These are phyloP conservation scores for Sclerotinia glacialis DNA, from an alignment of 2,329 filamentous ascomycete species.

Conservation along the genomic window DNA sequence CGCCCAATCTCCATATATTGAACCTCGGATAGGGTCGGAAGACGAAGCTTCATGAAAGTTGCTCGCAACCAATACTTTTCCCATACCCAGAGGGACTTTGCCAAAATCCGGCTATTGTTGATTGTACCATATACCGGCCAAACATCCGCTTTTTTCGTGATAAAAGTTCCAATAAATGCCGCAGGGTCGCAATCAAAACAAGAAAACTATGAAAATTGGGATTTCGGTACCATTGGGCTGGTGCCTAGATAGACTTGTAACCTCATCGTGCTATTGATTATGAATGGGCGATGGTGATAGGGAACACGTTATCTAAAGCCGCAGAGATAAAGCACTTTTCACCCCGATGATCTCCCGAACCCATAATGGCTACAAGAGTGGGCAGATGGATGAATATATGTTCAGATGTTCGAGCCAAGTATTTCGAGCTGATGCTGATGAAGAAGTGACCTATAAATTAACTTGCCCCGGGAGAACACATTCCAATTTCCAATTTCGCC, in stretches of 20 bases:
- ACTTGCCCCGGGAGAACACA: not conserved
- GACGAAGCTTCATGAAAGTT: not conserved
- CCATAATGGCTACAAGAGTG: conserved; percentile 4
- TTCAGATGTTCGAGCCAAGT: not conserved
- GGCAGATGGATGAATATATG: not conserved
- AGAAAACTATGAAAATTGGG: not conserved
- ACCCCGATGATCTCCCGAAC: not conserved
- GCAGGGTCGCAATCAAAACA: not conserved
- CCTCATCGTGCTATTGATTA: not conserved
- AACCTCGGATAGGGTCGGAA: not conserved
- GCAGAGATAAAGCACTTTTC: not conserved
- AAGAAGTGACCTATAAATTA: not conserved
- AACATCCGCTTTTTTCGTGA: not conserved
- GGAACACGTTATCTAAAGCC: not conserved
- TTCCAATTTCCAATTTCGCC: not conserved
- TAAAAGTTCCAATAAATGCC: not conserved
- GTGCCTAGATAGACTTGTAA: conserved; percentile 11
- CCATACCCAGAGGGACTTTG: not conserved
- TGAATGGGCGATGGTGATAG: not conserved
- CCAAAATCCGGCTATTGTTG: not conserved
- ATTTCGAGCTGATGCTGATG: not conserved
- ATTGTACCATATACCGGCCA: not conserved
- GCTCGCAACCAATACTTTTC: not conserved
- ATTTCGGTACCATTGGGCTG: conserved; percentile 4
- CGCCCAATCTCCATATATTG: not conserved